phyloP scores from a whole-genome alignment of 2,329 filamentous ascomycete genomes.

The Colletotrichum sp. region DNA sequence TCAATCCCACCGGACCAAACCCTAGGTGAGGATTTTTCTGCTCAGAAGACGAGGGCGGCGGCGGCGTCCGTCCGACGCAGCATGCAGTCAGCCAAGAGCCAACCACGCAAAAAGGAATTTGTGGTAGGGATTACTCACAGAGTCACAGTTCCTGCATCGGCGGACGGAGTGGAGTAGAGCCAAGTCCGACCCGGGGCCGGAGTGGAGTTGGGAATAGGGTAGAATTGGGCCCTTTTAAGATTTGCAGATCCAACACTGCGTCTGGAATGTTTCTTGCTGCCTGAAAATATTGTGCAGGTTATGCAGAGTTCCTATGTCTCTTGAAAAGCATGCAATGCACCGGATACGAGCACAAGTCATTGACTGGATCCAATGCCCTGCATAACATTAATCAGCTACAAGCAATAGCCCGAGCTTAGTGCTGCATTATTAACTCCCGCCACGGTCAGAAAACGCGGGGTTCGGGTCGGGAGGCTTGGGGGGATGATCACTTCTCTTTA shows the following conservation, averaged over 20 bases:
- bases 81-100: neutral
- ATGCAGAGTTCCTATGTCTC: neutral
- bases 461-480: neutral
- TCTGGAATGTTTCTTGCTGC: neutral
- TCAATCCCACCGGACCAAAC: neutral
- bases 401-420: neutral
- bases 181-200: constrained; percentile 12
- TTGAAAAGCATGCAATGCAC: neutral
- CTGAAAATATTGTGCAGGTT: neutral
- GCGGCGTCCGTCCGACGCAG: neutral
- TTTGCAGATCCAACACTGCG: neutral
- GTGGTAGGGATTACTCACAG: constrained; percentile 12
- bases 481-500: constrained; percentile 2
- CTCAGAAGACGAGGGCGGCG: neutral
- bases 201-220: neutral
- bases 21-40: neutral
- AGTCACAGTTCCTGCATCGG: constrained; percentile 21
- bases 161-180: neutral
- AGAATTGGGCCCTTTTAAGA: neutral
- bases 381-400: neutral
- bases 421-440: neutral
- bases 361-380: neutral
- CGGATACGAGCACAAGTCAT: neutral
- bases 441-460: constrained; percentile 10
- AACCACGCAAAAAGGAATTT: neutral